Percentiles rank a stretch among this genome's conserved stretches.
Conservation (phyloP, 2,329 filamentous ascomycete genomes). For the Albophoma yamanashiensis region DNA sequence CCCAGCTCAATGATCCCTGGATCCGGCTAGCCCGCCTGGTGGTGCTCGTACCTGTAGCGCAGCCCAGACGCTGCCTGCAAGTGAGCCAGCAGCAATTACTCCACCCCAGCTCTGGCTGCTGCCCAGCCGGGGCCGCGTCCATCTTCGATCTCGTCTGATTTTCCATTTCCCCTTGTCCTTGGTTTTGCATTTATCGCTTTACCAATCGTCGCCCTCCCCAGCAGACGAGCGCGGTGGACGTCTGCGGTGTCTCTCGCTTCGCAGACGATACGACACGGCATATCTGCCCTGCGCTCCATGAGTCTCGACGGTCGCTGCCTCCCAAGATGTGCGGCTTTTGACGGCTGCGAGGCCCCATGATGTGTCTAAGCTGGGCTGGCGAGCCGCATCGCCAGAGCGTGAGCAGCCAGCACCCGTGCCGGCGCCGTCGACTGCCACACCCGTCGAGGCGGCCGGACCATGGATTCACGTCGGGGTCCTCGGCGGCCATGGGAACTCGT, state of each 20-base stretch:
- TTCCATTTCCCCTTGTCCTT: background rate
- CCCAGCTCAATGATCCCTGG: background rate
- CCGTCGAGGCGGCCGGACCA: background rate
- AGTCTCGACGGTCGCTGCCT: background rate
- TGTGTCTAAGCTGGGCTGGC: slow-evolving; percentile 6
- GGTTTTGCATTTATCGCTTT: background rate
- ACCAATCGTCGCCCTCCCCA: background rate
- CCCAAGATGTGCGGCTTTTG: slow-evolving; percentile 12
- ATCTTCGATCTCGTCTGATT: background rate
- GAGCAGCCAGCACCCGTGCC: background rate
- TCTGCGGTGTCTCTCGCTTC: background rate
- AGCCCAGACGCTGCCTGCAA: background rate
- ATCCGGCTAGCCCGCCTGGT: background rate
- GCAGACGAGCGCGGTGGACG: background rate
- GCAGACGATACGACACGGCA: background rate
- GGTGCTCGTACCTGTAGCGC: background rate
- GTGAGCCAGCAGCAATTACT: background rate
- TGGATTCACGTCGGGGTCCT: background rate
- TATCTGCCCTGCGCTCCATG: background rate
- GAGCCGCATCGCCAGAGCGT: slow-evolving; percentile 1
- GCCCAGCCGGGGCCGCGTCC: background rate
- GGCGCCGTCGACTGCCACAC: background rate
- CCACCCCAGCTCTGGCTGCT: background rate
- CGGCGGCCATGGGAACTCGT: background rate
- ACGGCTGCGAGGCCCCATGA: slow-evolving; percentile 6